These are phyloP conservation scores for Pseudogymnoascus sp. DNA, from an alignment of 2,329 filamentous ascomycete genomes.

Conservation along the genomic window DNA sequence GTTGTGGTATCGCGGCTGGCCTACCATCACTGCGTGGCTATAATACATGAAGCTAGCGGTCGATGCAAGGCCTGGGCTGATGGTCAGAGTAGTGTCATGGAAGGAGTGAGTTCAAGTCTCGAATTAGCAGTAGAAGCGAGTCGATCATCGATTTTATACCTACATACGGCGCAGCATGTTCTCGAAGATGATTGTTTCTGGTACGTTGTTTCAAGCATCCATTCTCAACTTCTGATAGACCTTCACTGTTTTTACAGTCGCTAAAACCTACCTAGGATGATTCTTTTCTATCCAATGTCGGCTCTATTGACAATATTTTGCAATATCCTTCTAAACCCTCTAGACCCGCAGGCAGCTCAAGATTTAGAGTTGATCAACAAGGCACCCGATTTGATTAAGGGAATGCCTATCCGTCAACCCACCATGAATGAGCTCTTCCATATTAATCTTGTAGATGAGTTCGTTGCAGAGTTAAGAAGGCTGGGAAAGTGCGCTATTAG, in stretches of 20 bases:
- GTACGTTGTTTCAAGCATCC: slow-evolving; percentile 33
- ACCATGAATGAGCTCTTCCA: slow-evolving; percentile 34
- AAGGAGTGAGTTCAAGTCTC: slow-evolving; percentile 46
- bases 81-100: slow-evolving; percentile 31
- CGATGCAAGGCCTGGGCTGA: slow-evolving; percentile 40
- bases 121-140: slow-evolving; percentile 49
- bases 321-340: slow-evolving; percentile 45
- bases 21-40: slow-evolving; percentile 49
- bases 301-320: slow-evolving; percentile 50
- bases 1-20: slow-evolving; percentile 45
- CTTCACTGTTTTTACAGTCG: slow-evolving; percentile 27
- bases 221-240: slow-evolving; percentile 30
- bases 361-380: slow-evolving; percentile 42
- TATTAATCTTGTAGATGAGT: slow-evolving; percentile 36
- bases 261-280: slow-evolving; percentile 35
- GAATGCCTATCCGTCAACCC: slow-evolving; percentile 30
- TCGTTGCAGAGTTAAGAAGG: slow-evolving; percentile 38
- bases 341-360: slow-evolving; percentile 34
- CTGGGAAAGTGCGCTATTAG: slow-evolving; percentile 35
- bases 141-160: slow-evolving; percentile 46
- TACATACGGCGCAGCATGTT: slow-evolving; percentile 37
- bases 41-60: slow-evolving; percentile 49
- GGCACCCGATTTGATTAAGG: slow-evolving; percentile 38
- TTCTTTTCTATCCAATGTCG: slow-evolving; percentile 51
- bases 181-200: slow-evolving; percentile 41